Evolutionary conservation across 768 basidiomycete species (phyloP).

Genomic region (Pilatotrama ljubarskyi): DNA sequence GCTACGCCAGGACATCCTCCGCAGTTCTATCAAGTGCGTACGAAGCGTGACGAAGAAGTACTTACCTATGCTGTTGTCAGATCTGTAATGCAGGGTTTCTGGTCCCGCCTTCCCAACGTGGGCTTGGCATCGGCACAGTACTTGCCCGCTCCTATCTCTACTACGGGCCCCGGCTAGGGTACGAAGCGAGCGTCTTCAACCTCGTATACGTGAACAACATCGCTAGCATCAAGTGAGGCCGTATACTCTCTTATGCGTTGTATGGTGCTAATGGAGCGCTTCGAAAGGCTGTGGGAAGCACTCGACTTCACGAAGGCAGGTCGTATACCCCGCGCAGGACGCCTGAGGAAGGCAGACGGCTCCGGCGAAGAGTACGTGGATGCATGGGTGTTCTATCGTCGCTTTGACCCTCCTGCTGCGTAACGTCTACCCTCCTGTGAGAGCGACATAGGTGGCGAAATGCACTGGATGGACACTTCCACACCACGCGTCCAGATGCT

Average conservation of each 20-base stretch:
- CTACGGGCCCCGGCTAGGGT: constrained; percentile 79
- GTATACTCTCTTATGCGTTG: neutral
- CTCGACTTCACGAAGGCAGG: constrained; percentile 81
- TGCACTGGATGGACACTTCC: neutral
- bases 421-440: neutral
- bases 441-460: neutral
- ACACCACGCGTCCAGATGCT: neutral
- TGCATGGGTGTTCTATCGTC: constrained; percentile 83
- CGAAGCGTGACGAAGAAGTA: neutral
- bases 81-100: constrained; percentile 88
- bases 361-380: constrained; percentile 85
- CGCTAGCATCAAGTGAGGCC: constrained; percentile 63
- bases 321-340: constrained; percentile 72
- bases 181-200: constrained; percentile 84
- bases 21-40: too few relatives aligned
- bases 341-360: constrained; percentile 65
- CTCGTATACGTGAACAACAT: constrained; percentile 85
- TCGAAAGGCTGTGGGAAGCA: constrained; percentile 74
- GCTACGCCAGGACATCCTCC: too few relatives aligned
- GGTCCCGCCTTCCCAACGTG: constrained; percentile 69
- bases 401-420: constrained; percentile 43
- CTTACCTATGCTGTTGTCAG: constrained; percentile 35
- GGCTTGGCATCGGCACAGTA: constrained; percentile 63
- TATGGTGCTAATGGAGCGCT: neutral
- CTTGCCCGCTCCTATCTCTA: constrained; percentile 79